Conservation (phyloP, 2,329 filamentous ascomycete species). For the Rhynchosporium graminicola region DNA sequence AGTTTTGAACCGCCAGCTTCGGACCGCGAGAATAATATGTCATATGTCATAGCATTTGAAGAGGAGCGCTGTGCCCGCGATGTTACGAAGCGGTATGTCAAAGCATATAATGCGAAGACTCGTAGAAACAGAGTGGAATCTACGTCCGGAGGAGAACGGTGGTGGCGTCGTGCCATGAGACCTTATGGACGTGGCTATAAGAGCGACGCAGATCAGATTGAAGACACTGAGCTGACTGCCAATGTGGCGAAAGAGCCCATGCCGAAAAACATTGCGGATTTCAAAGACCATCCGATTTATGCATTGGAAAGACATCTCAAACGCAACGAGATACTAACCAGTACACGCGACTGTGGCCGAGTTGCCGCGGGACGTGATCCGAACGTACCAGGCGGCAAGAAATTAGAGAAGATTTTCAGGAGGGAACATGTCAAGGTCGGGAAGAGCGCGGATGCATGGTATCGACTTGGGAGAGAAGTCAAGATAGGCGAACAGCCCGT, state of each 20-base stretch:
- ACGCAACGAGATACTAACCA: slow-evolving; percentile 77
- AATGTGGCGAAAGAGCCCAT: slow-evolving; percentile 77
- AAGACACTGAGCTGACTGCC: slow-evolving; percentile 73
- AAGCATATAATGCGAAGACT: slow-evolving; percentile 89
- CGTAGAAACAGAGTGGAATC: slow-evolving; percentile 76
- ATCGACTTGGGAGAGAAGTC: slow-evolving; percentile 79
- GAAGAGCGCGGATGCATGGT: slow-evolving; percentile 85
- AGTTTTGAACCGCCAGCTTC: slow-evolving; percentile 81
- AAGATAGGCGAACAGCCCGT: slow-evolving; percentile 77
- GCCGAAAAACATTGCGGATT: slow-evolving; percentile 83
- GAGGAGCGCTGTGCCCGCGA: slow-evolving; percentile 77
- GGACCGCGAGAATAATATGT: slow-evolving; percentile 74
- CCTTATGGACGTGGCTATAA: slow-evolving; percentile 47
- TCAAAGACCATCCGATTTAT: slow-evolving; percentile 81
- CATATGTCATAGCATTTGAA: slow-evolving; percentile 85
- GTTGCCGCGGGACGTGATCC: slow-evolving; percentile 66
- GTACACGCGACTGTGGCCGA: slow-evolving; percentile 71
- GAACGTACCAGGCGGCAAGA: slow-evolving; percentile 33
- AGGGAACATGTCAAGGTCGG: slow-evolving; percentile 78
- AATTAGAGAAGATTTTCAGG: slow-evolving; percentile 77
- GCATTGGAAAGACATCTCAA: slow-evolving; percentile 84
- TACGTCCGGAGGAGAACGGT: slow-evolving; percentile 50
- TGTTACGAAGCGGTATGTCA: slow-evolving; percentile 84
- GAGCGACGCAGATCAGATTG: slow-evolving; percentile 77
- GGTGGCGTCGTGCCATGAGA: slow-evolving; percentile 56